These are phyloP conservation scores for Baudoinia panamericana DNA, from an alignment of 495 filamentous ascomycete species.

Conservation along the genomic window DNA sequence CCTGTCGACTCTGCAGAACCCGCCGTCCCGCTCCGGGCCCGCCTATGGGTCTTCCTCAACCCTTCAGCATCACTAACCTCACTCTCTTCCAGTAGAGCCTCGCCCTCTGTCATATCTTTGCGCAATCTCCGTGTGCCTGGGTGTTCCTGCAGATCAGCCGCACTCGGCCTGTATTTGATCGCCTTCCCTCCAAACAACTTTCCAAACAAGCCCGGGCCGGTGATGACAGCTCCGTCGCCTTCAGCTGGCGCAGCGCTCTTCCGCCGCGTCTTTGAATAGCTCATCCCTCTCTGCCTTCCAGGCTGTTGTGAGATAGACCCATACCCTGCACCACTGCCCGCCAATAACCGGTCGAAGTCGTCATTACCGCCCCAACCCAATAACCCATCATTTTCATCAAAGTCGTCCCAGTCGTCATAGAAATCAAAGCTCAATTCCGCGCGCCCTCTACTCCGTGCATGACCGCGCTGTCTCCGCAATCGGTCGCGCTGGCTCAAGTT, in stretches of 20 bases:
- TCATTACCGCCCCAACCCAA: constrained; percentile 64
- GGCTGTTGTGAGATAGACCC: constrained; percentile 48
- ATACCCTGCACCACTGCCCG: constrained; percentile 44
- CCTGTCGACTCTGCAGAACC: constrained; percentile 76
- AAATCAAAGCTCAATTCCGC: constrained; percentile 88
- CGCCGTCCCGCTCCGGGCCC: constrained; percentile 65
- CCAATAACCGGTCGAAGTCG: constrained; percentile 77
- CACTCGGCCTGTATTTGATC: constrained; percentile 76
- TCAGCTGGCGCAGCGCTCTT: constrained; percentile 51
- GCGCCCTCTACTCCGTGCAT: constrained; percentile 39
- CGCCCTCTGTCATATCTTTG: constrained; percentile 42
- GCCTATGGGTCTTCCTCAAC: constrained; percentile 33
- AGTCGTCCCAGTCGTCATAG: constrained; percentile 95
- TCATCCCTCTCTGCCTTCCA: constrained; percentile 67
- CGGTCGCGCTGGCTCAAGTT: constrained; percentile 45
- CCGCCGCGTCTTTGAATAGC: constrained; percentile 45
- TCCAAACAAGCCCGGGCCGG: constrained; percentile 71
- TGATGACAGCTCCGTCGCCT: constrained; percentile 83
- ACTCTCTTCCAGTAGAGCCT: constrained; percentile 57
- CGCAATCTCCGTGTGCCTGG: constrained; percentile 40
- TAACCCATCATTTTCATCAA: constrained; percentile 51
- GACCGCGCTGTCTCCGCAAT: constrained; percentile 47
- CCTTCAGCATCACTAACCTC: constrained; percentile 34
- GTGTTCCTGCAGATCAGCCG: constrained; percentile 82
- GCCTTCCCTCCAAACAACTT: constrained; percentile 51